Evolutionary conservation across 805 yeast genomes (phyloP).

Genomic region (Sungouiozyma intestinalis): DNA sequence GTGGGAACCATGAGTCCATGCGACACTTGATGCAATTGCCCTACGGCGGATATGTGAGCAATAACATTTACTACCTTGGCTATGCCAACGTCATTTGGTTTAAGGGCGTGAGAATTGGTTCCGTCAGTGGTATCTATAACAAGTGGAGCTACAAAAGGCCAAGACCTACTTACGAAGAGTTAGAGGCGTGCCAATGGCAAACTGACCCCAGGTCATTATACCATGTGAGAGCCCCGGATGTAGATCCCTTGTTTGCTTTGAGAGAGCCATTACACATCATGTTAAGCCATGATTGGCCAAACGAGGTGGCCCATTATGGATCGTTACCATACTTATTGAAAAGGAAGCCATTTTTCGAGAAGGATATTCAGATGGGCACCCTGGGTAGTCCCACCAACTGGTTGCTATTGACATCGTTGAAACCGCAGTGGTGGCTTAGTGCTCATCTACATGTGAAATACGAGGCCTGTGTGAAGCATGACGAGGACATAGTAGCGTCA

Average conservation of each 20-base stretch:
- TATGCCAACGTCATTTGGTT: constrained; percentile 63
- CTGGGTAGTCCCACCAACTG: constrained; percentile 68
- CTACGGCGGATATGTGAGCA: constrained; percentile 91
- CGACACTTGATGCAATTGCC: constrained; percentile 60
- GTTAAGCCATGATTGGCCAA: constrained; percentile 93
- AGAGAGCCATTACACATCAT: constrained; percentile 39
- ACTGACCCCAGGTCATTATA: constrained; percentile 33
- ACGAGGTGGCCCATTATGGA: constrained; percentile 60
- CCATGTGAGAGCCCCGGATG: constrained; percentile 50
- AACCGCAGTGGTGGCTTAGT: constrained; percentile 73
- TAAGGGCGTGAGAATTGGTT: constrained; percentile 68
- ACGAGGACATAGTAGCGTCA: not conserved
- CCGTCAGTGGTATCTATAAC: constrained; percentile 78
- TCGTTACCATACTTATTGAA: constrained; percentile 38
- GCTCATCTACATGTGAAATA: constrained; percentile 81
- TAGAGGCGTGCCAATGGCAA: constrained; percentile 26
- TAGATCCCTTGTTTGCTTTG: constrained; percentile 42
- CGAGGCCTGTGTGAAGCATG: constrained; percentile 43
- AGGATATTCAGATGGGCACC: constrained; percentile 46
- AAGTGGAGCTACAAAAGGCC: constrained; percentile 37
- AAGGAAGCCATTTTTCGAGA: constrained; percentile 55
- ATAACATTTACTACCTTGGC: constrained; percentile 78
- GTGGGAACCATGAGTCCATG: constrained; percentile 94
- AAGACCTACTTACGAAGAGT: constrained; percentile 37
- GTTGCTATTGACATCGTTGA: constrained; percentile 40